Evolutionary conservation across 192 early-diverging fungal genomes (phyloP), one percentile per base, ranked within the genome.

Genomic region (Chytriomyces sp.): DNA sequence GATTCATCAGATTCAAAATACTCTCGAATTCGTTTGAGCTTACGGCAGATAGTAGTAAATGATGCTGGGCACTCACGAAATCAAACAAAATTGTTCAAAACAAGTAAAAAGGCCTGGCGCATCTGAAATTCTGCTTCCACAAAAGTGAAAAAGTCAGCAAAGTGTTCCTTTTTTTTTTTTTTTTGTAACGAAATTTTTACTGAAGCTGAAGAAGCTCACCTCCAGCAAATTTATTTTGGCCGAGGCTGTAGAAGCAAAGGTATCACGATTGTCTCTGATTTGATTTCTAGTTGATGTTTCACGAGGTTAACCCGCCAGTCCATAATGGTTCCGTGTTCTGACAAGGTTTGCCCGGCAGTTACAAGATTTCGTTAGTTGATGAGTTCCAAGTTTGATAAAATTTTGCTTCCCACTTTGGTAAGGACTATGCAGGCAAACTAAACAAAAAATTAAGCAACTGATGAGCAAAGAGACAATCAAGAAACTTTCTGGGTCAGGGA

Each of bases 341-440:
- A n/a, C n/a, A n/a, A n/a, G n/a, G n/a, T n/a, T n/a, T n/a, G n/a
- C n/a, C n/a, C n/a, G n/a, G n/a, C n/a, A n/a, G n/a, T n/a, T n/a
- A n/a, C n/a, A n/a, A n/a, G n/a, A n/a, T n/a, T n/a, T n/a, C n/a
- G n/a, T n/a, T n/a, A n/a, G n/a, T n/a, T n/a, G n/a, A n/a, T n/a
- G n/a, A n/a, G n/a, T n/a, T n/a, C n/a, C n/a, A n/a, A n/a, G n/a
- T 93, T 93, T 74, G 90, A 94, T 78, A 88, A 89, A 64, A 87
- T 93, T 12, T 86, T 93, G 22, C 76, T 93, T 39, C 74, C 91
- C 37, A 81, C 86, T 59, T 81, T 82, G 26, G 92, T 91, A 5
- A 78, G 83, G 38, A 73, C 82, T 12, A 49, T 6, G 78, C 81
- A 5, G 34, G 81, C 17, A 55, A 28, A n/a, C 80, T 81, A 44